phyloP scores from a whole-genome alignment of 139 green algal species.

The Tetraselmis chui region DNA sequence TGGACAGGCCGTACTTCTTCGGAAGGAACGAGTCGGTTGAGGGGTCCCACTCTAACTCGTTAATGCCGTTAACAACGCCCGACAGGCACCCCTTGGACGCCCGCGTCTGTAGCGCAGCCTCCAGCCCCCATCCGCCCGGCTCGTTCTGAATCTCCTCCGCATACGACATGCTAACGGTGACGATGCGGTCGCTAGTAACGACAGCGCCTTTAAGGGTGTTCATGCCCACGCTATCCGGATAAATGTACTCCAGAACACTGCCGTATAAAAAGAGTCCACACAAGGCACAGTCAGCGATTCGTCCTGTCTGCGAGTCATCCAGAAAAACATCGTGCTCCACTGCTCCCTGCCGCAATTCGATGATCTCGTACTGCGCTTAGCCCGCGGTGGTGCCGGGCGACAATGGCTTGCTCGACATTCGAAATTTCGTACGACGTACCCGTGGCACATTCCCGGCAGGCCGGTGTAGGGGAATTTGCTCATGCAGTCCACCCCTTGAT shows the following conservation, averaged over 20 bases:
- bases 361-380: too few species aligned
- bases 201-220: conserved; percentile 52
- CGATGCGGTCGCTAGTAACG: conserved; percentile 33
- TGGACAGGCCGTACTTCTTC: conserved; percentile 24
- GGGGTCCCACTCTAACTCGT: conserved; percentile 27
- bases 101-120: conserved; percentile 5
- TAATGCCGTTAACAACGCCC: conserved; percentile 30
- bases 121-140: conserved; percentile 21
- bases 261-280: too few species aligned
- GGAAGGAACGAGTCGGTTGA: conserved; percentile 11
- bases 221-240: conserved; percentile 30
- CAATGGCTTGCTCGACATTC: too few species aligned
- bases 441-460: conserved; percentile 38
- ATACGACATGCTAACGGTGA: conserved; percentile 28
- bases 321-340: too few species aligned
- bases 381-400: too few species aligned
- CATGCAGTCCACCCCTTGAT: conserved; percentile 46
- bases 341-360: too few species aligned
- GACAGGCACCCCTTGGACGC: not conserved
- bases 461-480: conserved; percentile 24
- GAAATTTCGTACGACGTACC: too few species aligned
- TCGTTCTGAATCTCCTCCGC: not conserved
- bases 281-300: too few species aligned
- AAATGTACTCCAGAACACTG: conserved; percentile 6
- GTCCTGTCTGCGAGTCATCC: too few species aligned